phyloP scores from a whole-genome alignment of 805 yeast genomes.

The Millerozyma miso region DNA sequence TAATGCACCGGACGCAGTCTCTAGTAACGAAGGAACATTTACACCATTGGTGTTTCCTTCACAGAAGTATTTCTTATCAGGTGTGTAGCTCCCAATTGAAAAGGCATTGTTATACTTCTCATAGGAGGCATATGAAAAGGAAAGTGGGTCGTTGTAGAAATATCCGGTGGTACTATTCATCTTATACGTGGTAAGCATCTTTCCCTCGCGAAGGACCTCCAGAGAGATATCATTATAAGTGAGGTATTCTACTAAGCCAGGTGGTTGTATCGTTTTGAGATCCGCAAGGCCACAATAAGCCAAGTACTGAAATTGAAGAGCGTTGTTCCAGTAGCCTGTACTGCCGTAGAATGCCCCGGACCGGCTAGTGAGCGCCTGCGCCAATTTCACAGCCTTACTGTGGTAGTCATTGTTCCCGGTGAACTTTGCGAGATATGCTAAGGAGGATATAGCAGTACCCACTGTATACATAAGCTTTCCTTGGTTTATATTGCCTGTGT shows the following conservation, averaged over 20 bases:
- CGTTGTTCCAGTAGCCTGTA: constrained; percentile 22
- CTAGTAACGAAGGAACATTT: constrained; percentile 13
- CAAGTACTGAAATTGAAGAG: constrained; percentile 18
- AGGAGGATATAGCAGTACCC: constrained; percentile 19
- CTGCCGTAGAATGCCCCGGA: constrained; percentile 16
- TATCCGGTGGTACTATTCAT: background rate
- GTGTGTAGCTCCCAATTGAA: background rate
- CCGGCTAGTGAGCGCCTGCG: constrained; percentile 12
- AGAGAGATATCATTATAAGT: background rate
- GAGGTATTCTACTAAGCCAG: background rate
- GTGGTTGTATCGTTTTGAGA: constrained; percentile 4
- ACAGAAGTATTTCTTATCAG: background rate
- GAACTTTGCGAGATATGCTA: constrained; percentile 9
- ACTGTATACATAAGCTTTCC: constrained; percentile 15
- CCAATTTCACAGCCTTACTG: constrained; percentile 14
- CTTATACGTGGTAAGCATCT: background rate
- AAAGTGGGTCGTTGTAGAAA: background rate
- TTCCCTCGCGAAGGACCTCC: background rate
- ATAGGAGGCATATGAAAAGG: background rate
- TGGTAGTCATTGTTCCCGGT: constrained; percentile 13
- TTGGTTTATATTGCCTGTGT: constrained; percentile 9
- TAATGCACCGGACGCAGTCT: constrained; percentile 18
- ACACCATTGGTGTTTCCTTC: background rate
- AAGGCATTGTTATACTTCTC: constrained; percentile 1
- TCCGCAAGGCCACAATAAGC: constrained; percentile 21